phyloP scores from a whole-genome alignment of 768 basidiomycete species.

The Podaxis rugospora region DNA sequence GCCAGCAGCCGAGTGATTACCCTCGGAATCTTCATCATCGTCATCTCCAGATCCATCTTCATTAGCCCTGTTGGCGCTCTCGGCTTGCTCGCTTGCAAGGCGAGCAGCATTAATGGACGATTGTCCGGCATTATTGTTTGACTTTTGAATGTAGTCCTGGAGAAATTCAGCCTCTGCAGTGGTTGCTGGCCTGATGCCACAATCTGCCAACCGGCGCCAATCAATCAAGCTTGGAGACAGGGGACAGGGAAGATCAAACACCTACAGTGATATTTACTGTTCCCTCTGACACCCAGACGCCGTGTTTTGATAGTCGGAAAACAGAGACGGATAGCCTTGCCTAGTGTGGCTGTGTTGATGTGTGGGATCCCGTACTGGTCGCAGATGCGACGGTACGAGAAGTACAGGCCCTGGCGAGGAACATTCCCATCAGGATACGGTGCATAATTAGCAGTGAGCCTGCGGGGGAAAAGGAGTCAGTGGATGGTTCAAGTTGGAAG shows the following conservation, averaged over 20 bases:
- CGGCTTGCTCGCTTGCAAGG: slow-evolving; percentile 65
- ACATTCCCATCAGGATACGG: slow-evolving; percentile 92
- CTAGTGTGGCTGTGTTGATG: slow-evolving; percentile 93
- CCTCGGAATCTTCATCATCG: slow-evolving; percentile 83
- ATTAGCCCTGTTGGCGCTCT: slow-evolving; percentile 37
- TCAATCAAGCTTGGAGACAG: slow-evolving; percentile 21
- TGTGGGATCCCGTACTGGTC: slow-evolving; percentile 92
- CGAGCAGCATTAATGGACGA: slow-evolving; percentile 73
- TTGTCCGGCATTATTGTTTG: slow-evolving; percentile 81
- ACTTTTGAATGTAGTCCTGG: slow-evolving; percentile 88
- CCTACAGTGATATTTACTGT: slow-evolving; percentile 93
- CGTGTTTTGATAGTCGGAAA: slow-evolving; percentile 95
- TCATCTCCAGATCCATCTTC: slow-evolving; percentile 81
- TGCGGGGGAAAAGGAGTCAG: slow-evolving; percentile 22
- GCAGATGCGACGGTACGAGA: slow-evolving; percentile 87
- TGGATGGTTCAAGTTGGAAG: slow-evolving; percentile 8
- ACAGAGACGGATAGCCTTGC: slow-evolving; percentile 90
- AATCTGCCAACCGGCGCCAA: slow-evolving; percentile 53
- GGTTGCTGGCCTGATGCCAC: slow-evolving; percentile 89
- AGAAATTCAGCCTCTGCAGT: slow-evolving; percentile 89
- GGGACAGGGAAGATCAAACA: slow-evolving; percentile 28
- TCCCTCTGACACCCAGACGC: slow-evolving; percentile 86
- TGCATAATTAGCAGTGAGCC: slow-evolving; percentile 87
- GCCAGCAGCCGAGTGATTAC: slow-evolving; percentile 50
- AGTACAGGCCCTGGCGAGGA: slow-evolving; percentile 89